Conservation (phyloP, 176 grass and related monocot species). For the Bonia amplexicaulis region DNA sequence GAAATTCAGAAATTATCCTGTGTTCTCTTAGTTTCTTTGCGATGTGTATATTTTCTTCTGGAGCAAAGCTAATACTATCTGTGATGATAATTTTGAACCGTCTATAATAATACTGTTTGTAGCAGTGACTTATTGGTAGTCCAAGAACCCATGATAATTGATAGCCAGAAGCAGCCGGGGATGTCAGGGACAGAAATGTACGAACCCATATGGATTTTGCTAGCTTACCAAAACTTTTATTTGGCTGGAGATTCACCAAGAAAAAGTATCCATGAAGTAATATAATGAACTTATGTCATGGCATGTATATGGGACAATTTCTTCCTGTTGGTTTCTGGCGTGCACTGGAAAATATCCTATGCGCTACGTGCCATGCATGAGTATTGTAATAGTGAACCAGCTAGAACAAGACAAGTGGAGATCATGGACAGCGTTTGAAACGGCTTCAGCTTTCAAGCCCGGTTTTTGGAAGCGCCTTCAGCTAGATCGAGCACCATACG, state of each 20-base stretch:
- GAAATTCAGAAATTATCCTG: too few species aligned
- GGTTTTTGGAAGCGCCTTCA: too few species aligned
- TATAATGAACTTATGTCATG: neutral
- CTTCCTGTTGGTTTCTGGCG: neutral
- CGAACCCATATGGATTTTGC: neutral
- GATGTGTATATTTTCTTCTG: too few species aligned
- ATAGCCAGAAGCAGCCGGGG: neutral
- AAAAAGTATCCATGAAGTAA: neutral
- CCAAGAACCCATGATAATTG: neutral
- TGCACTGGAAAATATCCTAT: conserved; percentile 13
- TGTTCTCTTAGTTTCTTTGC: too few species aligned
- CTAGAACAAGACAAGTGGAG: neutral
- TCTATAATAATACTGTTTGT: too few species aligned
- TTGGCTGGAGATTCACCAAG: neutral
- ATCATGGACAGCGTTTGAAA: neutral
- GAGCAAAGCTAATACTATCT: too few species aligned
- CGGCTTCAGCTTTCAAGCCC: too few species aligned
- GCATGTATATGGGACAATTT: conserved; percentile 30
- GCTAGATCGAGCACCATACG: too few species aligned
- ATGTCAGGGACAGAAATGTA: neutral
- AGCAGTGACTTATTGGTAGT: too few species aligned
- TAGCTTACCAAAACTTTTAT: neutral
- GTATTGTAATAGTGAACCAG: neutral
- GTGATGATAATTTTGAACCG: fast-evolving
- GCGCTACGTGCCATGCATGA: neutral